A percentile compares a stretch with the other conserved stretches of the same genome.
These are phyloP conservation scores for Aspergillus pseudoviridinutans DNA, from an alignment of 2,329 filamentous ascomycete species.

Conservation along the genomic window DNA sequence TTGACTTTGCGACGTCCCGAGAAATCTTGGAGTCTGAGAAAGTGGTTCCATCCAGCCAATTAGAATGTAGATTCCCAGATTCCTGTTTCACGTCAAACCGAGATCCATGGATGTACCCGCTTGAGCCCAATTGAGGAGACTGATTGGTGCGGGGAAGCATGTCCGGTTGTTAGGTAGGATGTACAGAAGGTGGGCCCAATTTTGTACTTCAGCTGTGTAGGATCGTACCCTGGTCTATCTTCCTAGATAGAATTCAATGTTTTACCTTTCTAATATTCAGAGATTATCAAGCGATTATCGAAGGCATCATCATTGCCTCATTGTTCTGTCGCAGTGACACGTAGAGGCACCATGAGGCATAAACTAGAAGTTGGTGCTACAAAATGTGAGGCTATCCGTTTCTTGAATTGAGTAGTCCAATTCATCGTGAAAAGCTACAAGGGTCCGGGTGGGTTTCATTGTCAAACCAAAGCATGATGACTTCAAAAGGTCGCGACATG, in stretches of 20 bases:
- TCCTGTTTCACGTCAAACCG: slow-evolving; percentile 4
- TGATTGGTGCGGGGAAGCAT: slow-evolving; percentile 11
- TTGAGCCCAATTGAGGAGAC: neutral
- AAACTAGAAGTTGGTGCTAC: neutral
- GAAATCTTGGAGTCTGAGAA: neutral
- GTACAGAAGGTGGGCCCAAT: neutral
- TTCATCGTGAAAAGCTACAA: neutral
- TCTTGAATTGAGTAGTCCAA: neutral
- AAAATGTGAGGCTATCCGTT: neutral
- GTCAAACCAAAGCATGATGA: neutral
- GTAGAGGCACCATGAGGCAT: neutral
- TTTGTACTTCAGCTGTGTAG: neutral
- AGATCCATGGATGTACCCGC: neutral
- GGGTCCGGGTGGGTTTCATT: neutral
- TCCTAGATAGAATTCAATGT: neutral
- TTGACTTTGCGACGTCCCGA: neutral
- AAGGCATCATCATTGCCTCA: neutral
- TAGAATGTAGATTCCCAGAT: neutral
- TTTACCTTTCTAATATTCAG: neutral
- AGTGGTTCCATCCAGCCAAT: neutral
- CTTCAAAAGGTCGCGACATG: too few species aligned
- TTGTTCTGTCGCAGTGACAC: neutral
- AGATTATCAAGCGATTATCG: too few species aligned
- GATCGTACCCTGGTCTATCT: neutral
- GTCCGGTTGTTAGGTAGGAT: slow-evolving; percentile 5